Evolutionary conservation across 192 early-diverging fungal species (phyloP).

Genomic region (Entomortierella lignicola): DNA sequence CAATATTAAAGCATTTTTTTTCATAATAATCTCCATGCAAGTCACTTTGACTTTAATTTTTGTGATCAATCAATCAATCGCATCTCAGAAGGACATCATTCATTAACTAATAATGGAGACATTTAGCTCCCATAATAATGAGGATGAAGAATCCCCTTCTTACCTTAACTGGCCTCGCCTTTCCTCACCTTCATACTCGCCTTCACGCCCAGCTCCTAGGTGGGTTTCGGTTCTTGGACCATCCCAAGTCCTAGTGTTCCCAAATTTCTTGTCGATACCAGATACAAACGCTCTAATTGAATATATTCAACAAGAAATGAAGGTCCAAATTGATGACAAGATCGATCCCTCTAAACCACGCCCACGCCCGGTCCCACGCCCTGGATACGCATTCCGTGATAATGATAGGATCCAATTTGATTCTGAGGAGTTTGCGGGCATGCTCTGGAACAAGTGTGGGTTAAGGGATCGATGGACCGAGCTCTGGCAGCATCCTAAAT

Average conservation of each 20-base stretch:
- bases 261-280: slow-evolving; percentile 17
- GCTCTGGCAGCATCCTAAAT: slow-evolving; percentile 39
- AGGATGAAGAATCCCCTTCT: background rate
- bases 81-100: too few relatives aligned
- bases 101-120: background rate
- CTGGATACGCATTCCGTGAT: slow-evolving; percentile 69
- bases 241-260: slow-evolving; percentile 36
- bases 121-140: background rate
- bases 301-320: slow-evolving; percentile 40
- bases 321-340: slow-evolving; percentile 44
- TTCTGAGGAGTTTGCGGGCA: slow-evolving; percentile 57
- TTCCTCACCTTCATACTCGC: slow-evolving; percentile 23
- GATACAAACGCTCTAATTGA: slow-evolving; percentile 20
- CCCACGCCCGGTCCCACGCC: slow-evolving; percentile 46
- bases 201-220: slow-evolving; percentile 14
- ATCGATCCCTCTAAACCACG: slow-evolving; percentile 33
- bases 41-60: too few relatives aligned
- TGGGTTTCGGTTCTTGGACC: slow-evolving; percentile 34
- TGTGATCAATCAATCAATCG: too few relatives aligned
- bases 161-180: slow-evolving; percentile 34
- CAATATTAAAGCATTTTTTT: background rate
- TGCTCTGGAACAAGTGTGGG: slow-evolving; percentile 60
- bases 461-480: slow-evolving; percentile 45
- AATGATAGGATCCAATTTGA: slow-evolving; percentile 65
- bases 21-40: too few relatives aligned